Evolutionary conservation across 2,329 filamentous ascomycete species (phyloP).

Genomic region (Penicillium sumatraense): DNA sequence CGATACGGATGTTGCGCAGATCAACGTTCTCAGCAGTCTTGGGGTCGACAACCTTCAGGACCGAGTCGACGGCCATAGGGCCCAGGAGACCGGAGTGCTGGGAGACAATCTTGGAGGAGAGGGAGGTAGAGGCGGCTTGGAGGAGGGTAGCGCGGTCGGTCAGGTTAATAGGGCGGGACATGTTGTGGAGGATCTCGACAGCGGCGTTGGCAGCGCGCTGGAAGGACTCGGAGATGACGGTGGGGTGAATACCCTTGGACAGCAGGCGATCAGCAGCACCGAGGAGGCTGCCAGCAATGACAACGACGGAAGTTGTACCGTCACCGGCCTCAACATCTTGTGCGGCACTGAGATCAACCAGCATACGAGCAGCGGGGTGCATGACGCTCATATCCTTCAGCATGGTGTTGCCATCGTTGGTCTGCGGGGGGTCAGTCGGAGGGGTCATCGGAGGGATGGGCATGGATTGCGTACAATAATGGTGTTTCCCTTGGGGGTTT

Average conservation of each 20-base stretch:
- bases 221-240: conserved; percentile 96
- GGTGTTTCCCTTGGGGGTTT: conserved; percentile 93
- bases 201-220: conserved; percentile 89
- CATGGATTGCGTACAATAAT: conserved; percentile 68
- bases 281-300: conserved; percentile 93
- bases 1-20: conserved; percentile 90
- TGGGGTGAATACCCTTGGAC: conserved; percentile 91
- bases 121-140: conserved; percentile 93
- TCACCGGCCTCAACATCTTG: conserved; percentile 99
- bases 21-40: conserved; percentile 97
- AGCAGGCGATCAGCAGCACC: conserved; percentile 91
- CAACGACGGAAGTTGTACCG: conserved; percentile 96
- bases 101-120: conserved; percentile 98
- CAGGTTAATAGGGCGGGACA: conserved; percentile 92
- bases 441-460: conserved; percentile 12
- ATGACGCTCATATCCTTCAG: conserved; percentile 98
- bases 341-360: conserved; percentile 94
- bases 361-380: conserved; percentile 99
- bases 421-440: conserved; percentile 53
- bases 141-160: conserved; percentile 87
- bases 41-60: conserved; percentile 92
- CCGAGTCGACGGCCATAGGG: conserved; percentile 97
- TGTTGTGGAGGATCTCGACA: conserved; percentile 87
- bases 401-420: conserved; percentile 99
- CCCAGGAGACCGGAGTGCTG: conserved; percentile 93